Evolutionary conservation across 1,284 basidiomycete species (phyloP), one percentile per base, ranked within the genome.

Genomic region (Cryptococcus jaspeensis): DNA sequence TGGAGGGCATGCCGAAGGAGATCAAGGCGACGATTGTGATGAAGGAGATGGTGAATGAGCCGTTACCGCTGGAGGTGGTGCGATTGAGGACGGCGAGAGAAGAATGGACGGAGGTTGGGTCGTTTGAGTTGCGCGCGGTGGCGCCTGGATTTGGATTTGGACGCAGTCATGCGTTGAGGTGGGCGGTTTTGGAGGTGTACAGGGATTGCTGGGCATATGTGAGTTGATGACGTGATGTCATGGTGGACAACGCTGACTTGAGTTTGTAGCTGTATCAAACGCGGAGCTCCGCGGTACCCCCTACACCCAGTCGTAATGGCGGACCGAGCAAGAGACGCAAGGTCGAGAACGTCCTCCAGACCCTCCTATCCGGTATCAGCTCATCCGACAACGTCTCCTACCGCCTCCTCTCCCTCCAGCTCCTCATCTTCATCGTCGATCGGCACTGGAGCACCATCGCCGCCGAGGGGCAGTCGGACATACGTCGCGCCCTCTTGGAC

Each of bases 121-220:
- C 70, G 1, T 76, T 73, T 42, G 60, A 64, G 28, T 49, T 63
- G 15, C 45, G 56, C 0, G 52, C 51, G 4, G 22, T 73, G 11
- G 40, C 53, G 25, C 82, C 86, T 43, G 90, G 89, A 3, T 84
- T 82, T 77, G 83, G 84, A 60, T 91, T 97, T 65, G 84, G 84
- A 56, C 69, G 82, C 0, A 79, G 76, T 22, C 86, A 90, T 70
- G 89, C 89, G 0, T 71, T 90, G 38, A 81, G 85, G 0, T 98
- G 94, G 93, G 83, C 85, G 1, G 81, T 86, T 1, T 76, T 94
- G 4, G 87, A 94, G 71, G 77, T 96, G n/a, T 87, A 89, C 59
- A 88, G 90, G 5, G 90, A 93, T 67, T 88, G 86, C 67, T 82
- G 84, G 9, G 81, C 83, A 49, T 84, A 86, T 79, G 90, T 90